Base-by-base conservation (phyloP, 2,329 filamentous ascomycete genomes). In the Helotiales sp. region DNA sequence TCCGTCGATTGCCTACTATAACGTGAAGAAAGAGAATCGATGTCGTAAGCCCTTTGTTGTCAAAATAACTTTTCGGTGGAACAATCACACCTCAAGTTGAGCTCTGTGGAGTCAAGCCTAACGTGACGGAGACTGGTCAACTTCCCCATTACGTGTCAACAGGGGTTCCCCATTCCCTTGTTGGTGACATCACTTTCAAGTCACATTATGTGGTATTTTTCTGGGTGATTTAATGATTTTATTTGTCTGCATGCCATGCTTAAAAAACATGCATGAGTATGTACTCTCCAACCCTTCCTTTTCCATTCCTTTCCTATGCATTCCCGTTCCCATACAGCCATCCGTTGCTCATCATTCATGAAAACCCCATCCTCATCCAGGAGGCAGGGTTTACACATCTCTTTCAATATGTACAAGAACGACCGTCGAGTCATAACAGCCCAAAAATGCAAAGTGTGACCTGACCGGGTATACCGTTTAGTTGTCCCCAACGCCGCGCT, bases 281-380 rank as follows among this genome's bases (percentile, higher is more conserved):
- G 10, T 6, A 57, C 30, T 40, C 28, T 57, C 20, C 11, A 34
- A 6, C 10, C 32, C 11, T 55, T 37, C 1, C 28, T 57, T 40
- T 57, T 37, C 52, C 10, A 20, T 15, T 37, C 52, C 52, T 34
- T 40, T 57, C 24, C 52, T 13, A 20, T 15, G 22, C 52, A 28
- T 34, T 37, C 17, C 30, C 47, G 15, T 20, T 13, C n/a, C 26
- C 22, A 5, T 30, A 11, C 30, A 55, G 20, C 7, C 52, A 52
- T 17, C 15, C 49, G 49, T 52, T 20, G 26, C 49, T 28, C 49
- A 52, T 52, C 49, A 52, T 24, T 20, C 22, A 52, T 52, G 34
- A 54, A 30, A 54, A 54, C 15, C 50, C 20, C 52, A 22, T 37
- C 52, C 52, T 37, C 52, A 57, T 24, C 52, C 52, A 57, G 52